These are phyloP conservation scores for Haberlea rhodopensis DNA, from an alignment of 257 asterid genomes.

Conservation along the genomic window DNA sequence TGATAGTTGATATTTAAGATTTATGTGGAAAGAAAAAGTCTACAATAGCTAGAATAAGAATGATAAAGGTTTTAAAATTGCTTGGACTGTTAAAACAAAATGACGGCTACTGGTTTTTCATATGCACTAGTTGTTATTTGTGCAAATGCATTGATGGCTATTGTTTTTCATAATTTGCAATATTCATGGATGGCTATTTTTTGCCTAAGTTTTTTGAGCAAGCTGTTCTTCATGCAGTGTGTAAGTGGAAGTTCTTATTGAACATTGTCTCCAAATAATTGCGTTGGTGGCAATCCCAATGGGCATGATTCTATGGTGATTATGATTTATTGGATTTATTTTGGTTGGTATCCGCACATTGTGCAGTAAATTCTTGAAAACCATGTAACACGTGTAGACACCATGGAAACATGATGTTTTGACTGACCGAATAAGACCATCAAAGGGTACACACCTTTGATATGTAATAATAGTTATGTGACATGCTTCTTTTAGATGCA, in stretches of 20 bases:
- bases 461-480: background rate
- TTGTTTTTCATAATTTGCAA: background rate
- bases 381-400: background rate
- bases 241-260: background rate
- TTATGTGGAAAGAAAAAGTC: no score
- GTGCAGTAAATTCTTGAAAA: conserved; percentile 2
- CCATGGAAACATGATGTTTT: conserved; percentile 2
- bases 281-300: background rate
- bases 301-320: conserved; percentile 1
- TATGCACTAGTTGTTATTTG: conserved; percentile 3
- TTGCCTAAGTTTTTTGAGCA: background rate
- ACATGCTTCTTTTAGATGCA: background rate
- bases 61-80: background rate
- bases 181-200: conserved; percentile 3
- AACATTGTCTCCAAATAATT: background rate
- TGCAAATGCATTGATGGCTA: background rate
- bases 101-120: background rate
- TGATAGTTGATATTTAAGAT: background rate
- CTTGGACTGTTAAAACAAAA: background rate
- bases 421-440: background rate
- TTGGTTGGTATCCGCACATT: conserved; percentile 10
- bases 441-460: background rate
- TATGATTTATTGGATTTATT: conserved; percentile 1
- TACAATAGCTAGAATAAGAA: background rate
- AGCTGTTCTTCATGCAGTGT: background rate